Evolutionary conservation across 2,329 filamentous ascomycete species (phyloP), one percentile per base, ranked within the genome.

Genomic region (Apiospora sp.): DNA sequence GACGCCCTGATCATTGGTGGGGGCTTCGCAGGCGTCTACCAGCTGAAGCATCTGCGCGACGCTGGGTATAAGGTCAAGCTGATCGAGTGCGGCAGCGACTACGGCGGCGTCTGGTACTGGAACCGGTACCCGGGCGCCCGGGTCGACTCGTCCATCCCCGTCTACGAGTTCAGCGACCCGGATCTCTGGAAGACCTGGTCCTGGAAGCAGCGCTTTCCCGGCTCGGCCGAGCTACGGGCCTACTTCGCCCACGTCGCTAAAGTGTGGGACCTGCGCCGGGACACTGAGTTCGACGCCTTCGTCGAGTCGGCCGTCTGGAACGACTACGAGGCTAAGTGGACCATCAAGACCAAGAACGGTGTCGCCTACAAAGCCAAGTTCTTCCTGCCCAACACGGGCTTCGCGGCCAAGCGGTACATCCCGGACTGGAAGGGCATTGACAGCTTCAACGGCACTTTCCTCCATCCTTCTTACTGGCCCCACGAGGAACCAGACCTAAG

Each of bases 391-490:
- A 83, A 83, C 13, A 84, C 84, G 1, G 88, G 88, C 0, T 86
- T 86, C 68, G 81, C 84, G 0, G 81, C 83, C 16, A 94, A 86
- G 75, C 79, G 80, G 0, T 81, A 86, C 70, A 80, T 84, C 48
- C 85, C 86, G 0, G 77, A 80, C 13, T 75, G 76, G 49, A 46
- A 69, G 13, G 89, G 89, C 19, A 84, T 90, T 73, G 85, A 89
- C 30, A 84, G 82, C 43, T 92, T 91, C 84, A 83, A 88, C 72
- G 91, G 91, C 22, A 79, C 83, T 6, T 84, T 90, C 14, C 85
- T 89, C 76, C 89, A 91, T 78, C 87, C 88, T 0, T 88, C 87
- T 0, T 87, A 87, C 78, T 91, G 89, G 89, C 89, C 90, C 1
- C 83, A 88, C 16, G 81, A 85, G 4, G 84, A 86, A 5, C 82